phyloP scores from a whole-genome alignment of 805 yeast genomes.

The Cyberlindnera maclurae region DNA sequence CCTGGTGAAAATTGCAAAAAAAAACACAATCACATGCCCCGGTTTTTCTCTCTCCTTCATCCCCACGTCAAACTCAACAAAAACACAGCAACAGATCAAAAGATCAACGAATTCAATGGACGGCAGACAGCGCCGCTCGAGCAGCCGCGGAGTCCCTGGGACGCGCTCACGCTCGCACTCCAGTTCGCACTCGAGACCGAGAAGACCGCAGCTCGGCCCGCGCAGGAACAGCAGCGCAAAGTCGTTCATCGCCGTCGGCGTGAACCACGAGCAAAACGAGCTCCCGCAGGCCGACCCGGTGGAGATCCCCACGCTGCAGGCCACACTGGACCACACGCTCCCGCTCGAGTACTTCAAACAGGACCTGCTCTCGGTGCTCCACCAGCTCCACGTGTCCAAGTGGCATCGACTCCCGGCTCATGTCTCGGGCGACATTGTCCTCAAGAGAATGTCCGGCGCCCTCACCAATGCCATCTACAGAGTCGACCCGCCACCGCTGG shows the following conservation, averaged over 20 bases:
- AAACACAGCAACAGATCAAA: too few species aligned
- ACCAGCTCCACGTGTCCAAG: conserved; percentile 59
- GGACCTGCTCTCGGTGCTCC: conserved; percentile 62
- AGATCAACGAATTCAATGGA: too few species aligned
- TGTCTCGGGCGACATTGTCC: conserved; percentile 37
- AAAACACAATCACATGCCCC: too few species aligned
- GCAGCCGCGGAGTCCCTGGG: background rate
- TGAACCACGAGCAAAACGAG: conserved; percentile 5
- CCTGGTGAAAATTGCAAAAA: too few species aligned
- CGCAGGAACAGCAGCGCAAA: conserved; percentile 6
- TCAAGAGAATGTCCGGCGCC: conserved; percentile 82
- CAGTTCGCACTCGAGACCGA: conserved; percentile 15
- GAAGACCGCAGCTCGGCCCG: conserved; percentile 16
- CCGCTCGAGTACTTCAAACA: conserved; percentile 83
- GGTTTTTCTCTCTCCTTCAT: too few species aligned
- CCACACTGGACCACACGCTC: conserved; percentile 62
- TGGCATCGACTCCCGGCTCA: conserved; percentile 51
- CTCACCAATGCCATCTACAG: conserved; percentile 85
- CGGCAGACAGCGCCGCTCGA: too few species aligned
- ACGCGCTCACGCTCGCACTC: conserved; percentile 7
- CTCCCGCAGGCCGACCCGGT: conserved; percentile 1
- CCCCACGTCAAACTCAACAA: too few species aligned
- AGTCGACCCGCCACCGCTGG: conserved; percentile 47
- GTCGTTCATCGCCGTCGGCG: conserved; percentile 10
- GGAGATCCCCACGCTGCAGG: conserved; percentile 43